These are phyloP conservation scores for Acanthamoeba rhysodes DNA, from an alignment of 208 protist genomes.

Conservation along the genomic window DNA sequence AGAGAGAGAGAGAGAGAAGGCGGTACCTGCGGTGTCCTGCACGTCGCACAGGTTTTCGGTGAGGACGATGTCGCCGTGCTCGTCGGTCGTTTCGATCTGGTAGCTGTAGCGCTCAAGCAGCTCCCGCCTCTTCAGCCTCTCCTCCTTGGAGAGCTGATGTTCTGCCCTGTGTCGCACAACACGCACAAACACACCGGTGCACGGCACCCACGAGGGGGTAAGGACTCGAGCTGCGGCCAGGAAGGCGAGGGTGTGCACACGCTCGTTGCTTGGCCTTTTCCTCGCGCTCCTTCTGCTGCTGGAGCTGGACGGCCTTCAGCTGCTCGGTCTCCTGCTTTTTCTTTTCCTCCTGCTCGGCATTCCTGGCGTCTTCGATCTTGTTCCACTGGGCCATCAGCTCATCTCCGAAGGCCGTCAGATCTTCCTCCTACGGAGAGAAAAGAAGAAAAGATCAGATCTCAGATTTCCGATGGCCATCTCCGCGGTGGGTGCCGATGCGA, in stretches of 20 bases:
- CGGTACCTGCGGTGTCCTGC: background rate
- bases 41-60: background rate
- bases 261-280: slow-evolving; percentile 18
- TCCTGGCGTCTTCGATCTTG: background rate
- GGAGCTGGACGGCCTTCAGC: background rate
- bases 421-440: background rate
- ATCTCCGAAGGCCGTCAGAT: background rate
- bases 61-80: slow-evolving; percentile 49
- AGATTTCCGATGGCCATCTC: too few relatives aligned
- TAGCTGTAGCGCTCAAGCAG: slow-evolving; percentile 4
- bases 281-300: slow-evolving; percentile 3
- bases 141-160: background rate
- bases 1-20: background rate
- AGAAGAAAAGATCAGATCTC: too few relatives aligned
- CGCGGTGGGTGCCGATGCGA: too few relatives aligned
- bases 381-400: background rate
- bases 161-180: background rate
- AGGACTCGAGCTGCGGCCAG: too few relatives aligned
- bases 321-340: background rate
- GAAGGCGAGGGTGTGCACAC: background rate
- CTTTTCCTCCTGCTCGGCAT: background rate
- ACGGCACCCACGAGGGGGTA: too few relatives aligned
- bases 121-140: slow-evolving; percentile 31
- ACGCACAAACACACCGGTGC: background rate
- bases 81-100: slow-evolving; percentile 32